Evolutionary conservation across 441 rosid species (phyloP).

Genomic region (Adansonia madagascariensis): DNA sequence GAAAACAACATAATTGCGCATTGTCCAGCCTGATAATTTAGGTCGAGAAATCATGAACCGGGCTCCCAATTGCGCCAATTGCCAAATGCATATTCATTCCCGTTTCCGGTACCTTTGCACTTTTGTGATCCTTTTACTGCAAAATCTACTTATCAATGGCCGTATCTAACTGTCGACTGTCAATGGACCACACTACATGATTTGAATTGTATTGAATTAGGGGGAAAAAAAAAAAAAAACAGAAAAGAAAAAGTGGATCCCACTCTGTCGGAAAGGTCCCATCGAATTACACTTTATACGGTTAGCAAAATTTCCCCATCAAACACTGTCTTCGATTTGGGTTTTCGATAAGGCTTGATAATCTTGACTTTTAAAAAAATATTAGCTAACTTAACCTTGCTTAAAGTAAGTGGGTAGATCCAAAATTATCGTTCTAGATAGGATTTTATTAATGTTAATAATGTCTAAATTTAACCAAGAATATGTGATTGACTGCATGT

Average conservation of each 20-base stretch:
- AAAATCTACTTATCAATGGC: slow-evolving; percentile 4
- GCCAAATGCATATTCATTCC: neutral
- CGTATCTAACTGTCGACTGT: neutral
- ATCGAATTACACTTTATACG: neutral
- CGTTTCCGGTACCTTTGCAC: slow-evolving; percentile 6
- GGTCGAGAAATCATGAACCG: neutral
- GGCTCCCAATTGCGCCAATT: neutral
- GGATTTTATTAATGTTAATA: slow-evolving; percentile 14
- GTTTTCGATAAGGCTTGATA: slow-evolving; percentile 10
- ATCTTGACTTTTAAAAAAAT: slow-evolving; percentile 20
- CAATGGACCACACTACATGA: slow-evolving; percentile 24
- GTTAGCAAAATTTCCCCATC: neutral
- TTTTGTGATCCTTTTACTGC: slow-evolving; percentile 1
- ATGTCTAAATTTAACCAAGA: too few relatives aligned
- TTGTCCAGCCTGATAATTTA: slow-evolving; percentile 16
- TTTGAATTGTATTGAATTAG: neutral
- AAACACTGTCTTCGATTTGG: neutral
- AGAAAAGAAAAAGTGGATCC: neutral
- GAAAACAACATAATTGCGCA: slow-evolving; percentile 25
- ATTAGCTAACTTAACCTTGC: slow-evolving; percentile 5
- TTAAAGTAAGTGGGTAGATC: slow-evolving; percentile 20
- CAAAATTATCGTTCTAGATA: neutral
- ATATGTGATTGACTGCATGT: neutral
- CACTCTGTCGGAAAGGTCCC: neutral
- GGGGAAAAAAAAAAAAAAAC: neutral